Conservation (phyloP, 441 rosid genomes). For the Gossypium aridum region DNA sequence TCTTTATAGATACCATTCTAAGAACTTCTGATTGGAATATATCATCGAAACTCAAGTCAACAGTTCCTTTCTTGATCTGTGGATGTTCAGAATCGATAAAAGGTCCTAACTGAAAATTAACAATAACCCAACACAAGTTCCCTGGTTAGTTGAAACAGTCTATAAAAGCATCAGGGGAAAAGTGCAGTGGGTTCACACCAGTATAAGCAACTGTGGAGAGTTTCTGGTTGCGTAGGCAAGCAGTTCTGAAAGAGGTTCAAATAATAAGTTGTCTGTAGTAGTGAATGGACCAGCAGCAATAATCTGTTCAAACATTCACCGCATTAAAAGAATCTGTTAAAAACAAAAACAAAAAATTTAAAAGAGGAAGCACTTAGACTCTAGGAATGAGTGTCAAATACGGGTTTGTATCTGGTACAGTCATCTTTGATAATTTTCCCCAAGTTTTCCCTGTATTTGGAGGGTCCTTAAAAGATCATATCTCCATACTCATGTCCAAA, state of each 20-base stretch:
- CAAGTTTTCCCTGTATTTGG: neutral
- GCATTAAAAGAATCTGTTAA: constrained; percentile 5
- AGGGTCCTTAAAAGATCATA: neutral
- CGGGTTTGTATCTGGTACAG: neutral
- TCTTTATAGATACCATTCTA: constrained; percentile 41
- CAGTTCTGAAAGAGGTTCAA: constrained; percentile 88
- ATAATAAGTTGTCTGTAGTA: constrained; percentile 73
- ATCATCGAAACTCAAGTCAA: constrained; percentile 52
- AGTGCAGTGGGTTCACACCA: constrained; percentile 34
- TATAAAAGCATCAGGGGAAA: neutral
- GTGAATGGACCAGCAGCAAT: constrained; percentile 94
- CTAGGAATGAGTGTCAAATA: neutral
- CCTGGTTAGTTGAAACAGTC: neutral
- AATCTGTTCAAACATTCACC: constrained; percentile 31
- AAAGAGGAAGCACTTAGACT: neutral
- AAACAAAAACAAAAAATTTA: neutral
- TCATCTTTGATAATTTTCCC: neutral
- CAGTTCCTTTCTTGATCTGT: constrained; percentile 60
- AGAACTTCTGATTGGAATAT: constrained; percentile 59
- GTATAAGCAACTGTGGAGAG: constrained; percentile 70
- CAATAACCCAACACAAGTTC: constrained; percentile 16
- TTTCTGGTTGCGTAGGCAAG: constrained; percentile 71
- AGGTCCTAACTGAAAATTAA: constrained; percentile 69
- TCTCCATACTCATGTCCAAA: neutral
- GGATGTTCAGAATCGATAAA: constrained; percentile 89